Evolutionary conservation across 306 rosid species (phyloP).

Genomic region (Lathyrus tuberosus): DNA sequence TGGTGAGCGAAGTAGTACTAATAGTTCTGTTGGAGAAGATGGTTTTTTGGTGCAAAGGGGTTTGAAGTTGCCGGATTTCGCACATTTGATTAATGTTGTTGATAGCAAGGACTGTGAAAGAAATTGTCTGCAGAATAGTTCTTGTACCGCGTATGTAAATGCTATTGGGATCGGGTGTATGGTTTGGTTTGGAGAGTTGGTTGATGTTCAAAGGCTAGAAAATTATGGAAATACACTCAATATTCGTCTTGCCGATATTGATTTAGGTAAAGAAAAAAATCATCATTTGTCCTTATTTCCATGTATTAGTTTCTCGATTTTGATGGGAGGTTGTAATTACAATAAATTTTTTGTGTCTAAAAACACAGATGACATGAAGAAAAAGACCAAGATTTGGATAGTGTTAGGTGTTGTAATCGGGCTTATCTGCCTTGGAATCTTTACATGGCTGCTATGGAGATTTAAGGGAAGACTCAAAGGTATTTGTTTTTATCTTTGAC

Average conservation of each 20-base stretch:
- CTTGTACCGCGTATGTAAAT: conserved; percentile 63
- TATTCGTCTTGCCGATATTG: conserved; percentile 65
- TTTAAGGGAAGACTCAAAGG: conserved; percentile 62
- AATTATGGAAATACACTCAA: conserved; percentile 48
- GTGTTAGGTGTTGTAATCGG: conserved; percentile 45
- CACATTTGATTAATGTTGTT: conserved; percentile 30
- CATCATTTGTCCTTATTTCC: conserved; percentile 6
- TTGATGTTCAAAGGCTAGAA: conserved; percentile 51
- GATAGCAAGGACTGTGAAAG: conserved; percentile 40
- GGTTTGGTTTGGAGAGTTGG: conserved; percentile 58
- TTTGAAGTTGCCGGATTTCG: conserved; percentile 76
- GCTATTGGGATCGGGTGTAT: conserved; percentile 71
- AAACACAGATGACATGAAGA: conserved; percentile 46
- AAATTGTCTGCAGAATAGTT: conserved; percentile 46
- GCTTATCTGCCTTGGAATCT: conserved; percentile 47
- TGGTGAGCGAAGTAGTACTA: conserved; percentile 39
- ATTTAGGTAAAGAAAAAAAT: conserved; percentile 44
- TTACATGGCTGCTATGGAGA: conserved; percentile 54
- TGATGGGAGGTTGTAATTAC: conserved; percentile 24
- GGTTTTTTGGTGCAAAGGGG: conserved; percentile 47
- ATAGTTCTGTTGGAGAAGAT: conserved; percentile 50
- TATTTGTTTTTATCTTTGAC: conserved; percentile 28
- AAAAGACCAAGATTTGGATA: conserved; percentile 48
- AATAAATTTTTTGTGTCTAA: conserved; percentile 18
- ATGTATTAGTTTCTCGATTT: conserved; percentile 4